Conservation (phyloP, 495 filamentous ascomycete species). For the Tuber indicum region DNA sequence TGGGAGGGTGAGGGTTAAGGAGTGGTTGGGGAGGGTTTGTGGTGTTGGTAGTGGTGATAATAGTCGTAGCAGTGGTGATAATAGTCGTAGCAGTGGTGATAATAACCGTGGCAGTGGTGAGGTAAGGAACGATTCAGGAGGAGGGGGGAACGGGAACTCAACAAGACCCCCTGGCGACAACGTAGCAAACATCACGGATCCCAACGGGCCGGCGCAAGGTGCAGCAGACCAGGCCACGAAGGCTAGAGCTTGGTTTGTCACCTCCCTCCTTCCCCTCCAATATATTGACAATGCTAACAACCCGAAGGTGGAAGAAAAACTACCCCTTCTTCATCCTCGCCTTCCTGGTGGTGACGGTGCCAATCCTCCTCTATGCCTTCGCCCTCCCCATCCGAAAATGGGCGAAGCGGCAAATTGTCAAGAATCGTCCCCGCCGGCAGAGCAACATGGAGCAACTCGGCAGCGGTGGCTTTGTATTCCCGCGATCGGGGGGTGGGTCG, state of each 20-base stretch:
- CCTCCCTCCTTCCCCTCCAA: neutral
- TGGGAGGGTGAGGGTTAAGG: slow-evolving; percentile 17
- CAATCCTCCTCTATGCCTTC: slow-evolving; percentile 28
- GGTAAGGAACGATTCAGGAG: neutral
- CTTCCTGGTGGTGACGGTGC: slow-evolving; percentile 36
- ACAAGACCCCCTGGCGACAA: neutral
- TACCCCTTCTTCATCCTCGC: slow-evolving; percentile 37
- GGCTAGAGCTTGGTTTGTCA: slow-evolving; percentile 20
- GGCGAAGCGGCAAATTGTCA: slow-evolving; percentile 29
- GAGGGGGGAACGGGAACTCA: neutral
- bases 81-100: neutral
- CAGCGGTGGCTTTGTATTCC: neutral
- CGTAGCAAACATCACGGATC: neutral
- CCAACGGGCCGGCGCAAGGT: neutral
- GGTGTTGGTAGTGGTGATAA: slow-evolving; percentile 5
- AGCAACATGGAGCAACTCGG: slow-evolving; percentile 22
- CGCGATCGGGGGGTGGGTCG: neutral
- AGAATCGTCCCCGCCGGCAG: slow-evolving; percentile 18
- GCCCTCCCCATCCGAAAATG: slow-evolving; percentile 37
- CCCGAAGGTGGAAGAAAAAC: slow-evolving; percentile 36
- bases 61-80: neutral
- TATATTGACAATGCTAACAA: slow-evolving; percentile 3
- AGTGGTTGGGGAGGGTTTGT: slow-evolving; percentile 28
- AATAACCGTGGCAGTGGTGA: neutral
- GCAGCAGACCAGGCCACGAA: slow-evolving; percentile 21